These are phyloP conservation scores for Herpetomonas muscarum DNA, from an alignment of 208 protist genomes.

Conservation along the genomic window DNA sequence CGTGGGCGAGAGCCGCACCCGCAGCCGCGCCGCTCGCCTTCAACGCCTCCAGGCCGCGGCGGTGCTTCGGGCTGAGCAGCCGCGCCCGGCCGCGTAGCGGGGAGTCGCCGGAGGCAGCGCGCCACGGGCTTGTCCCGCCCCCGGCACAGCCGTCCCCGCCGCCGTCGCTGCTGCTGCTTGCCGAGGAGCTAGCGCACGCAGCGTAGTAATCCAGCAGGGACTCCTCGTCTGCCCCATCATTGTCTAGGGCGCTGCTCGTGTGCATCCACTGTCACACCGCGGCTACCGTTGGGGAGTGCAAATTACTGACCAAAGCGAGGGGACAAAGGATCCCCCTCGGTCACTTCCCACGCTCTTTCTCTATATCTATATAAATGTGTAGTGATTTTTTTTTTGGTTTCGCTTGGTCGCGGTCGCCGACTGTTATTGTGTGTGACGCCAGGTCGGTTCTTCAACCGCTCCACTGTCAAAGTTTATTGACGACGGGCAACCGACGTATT, in stretches of 20 bases:
- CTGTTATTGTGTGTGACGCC: too few relatives aligned
- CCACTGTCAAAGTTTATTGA: too few relatives aligned
- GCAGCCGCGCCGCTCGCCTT: neutral
- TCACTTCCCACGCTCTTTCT: too few relatives aligned
- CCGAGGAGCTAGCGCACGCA: conserved; percentile 18
- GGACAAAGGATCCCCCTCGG: too few relatives aligned
- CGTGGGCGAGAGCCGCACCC: too few relatives aligned
- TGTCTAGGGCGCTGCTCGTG: neutral
- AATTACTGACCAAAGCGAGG: too few relatives aligned
- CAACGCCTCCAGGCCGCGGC: conserved; percentile 4
- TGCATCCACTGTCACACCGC: neutral
- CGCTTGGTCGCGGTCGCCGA: too few relatives aligned
- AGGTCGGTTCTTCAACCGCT: too few relatives aligned
- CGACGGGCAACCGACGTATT: too few relatives aligned
- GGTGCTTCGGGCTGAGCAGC: conserved; percentile 20
- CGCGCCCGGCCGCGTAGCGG: conserved; percentile 25
- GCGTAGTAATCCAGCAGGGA: conserved; percentile 55
- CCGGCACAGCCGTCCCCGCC: neutral
- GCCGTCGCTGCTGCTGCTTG: neutral
- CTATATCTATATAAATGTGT: too few relatives aligned
- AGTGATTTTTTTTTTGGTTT: too few relatives aligned
- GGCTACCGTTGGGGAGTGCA: too few relatives aligned
- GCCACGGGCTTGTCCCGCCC: conserved; percentile 11
- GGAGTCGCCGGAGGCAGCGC: conserved; percentile 16
- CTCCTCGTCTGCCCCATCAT: conserved; percentile 9